Evolutionary conservation across 371 early-diverging fungal species (phyloP), one percentile per base, ranked within the genome.

Genomic region (Conidiobolus coronatus): DNA sequence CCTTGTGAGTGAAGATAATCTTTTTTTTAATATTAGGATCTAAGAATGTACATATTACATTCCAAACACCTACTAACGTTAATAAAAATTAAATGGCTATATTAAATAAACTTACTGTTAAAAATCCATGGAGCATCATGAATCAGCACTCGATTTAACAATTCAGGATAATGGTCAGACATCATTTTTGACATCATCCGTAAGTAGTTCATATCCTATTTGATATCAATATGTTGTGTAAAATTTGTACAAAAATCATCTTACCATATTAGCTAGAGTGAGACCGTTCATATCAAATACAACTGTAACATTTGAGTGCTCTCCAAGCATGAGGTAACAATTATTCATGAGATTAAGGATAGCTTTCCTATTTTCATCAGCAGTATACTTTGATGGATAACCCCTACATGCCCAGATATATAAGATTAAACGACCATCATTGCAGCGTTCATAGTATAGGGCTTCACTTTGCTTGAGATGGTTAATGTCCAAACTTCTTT

Each of bases 1-100:
- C 77, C 14, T 66, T 60, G 36, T 62, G 48, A 40, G 59, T 62
- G 55, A 92, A 91, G 20, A 65, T 64, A 57, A 92, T 75, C 64
- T 92, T 92, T 56, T 71, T 58, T 1, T 77, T 81, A 2, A 92
- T 88, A 11, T 85, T 84, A 22, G 93, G 92, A 64, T 92, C 93
- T 20, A 92, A 64, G 55, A 83, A 61, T 15, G 83, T 79, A 17
- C 73, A 65, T 43, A 84, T 77, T 55, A 85, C 58, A 51, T 67
- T 75, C 79, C 79, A 87, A 14, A 81, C 72, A 56, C 85, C 80
- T 49, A 75, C 70, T 88, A 88, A 45, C 84, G 9, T 29, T 5
- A 29, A 5, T 29, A 29, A 29, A 5, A 9, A 3, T 9, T 29
- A 9, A 29, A 5, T 5, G 9, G n/a, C n/a, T n/a, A n/a, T n/a